Evolutionary conservation across 2,329 filamentous ascomycete species (phyloP).

Genomic region (Colletotrichum camelliae): DNA sequence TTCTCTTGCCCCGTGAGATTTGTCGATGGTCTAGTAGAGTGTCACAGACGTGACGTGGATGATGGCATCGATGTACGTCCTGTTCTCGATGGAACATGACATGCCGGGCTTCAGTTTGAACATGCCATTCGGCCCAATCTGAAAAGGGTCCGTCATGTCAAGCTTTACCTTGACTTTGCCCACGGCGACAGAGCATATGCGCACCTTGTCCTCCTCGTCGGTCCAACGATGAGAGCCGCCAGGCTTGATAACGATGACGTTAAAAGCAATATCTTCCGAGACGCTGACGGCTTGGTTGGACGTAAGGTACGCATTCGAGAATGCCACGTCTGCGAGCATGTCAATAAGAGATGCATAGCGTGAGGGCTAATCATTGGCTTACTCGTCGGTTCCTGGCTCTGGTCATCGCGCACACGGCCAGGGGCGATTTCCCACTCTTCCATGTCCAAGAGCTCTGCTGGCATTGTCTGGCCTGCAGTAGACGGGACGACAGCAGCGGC

Average conservation of each 20-base stretch:
- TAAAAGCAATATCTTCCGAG: conserved; percentile 42
- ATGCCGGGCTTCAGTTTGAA: conserved; percentile 46
- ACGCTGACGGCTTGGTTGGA: conserved; percentile 40
- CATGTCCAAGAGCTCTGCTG: conserved; percentile 33
- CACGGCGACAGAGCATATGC: conserved; percentile 43
- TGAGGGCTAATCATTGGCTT: conserved; percentile 22
- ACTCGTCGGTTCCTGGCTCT: conserved; percentile 35
- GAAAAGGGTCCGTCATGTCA: conserved; percentile 38
- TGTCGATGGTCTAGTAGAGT: neutral
- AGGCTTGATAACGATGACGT: conserved; percentile 45
- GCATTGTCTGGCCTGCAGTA: neutral
- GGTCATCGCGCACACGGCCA: conserved; percentile 39
- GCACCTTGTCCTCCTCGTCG: conserved; percentile 33
- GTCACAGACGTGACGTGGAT: conserved; percentile 45
- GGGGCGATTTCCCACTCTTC: conserved; percentile 53
- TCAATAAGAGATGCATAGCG: neutral
- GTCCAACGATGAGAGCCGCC: conserved; percentile 38
- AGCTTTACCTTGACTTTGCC: conserved; percentile 48
- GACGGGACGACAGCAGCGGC: neutral
- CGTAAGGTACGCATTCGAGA: conserved; percentile 46
- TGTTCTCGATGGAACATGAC: conserved; percentile 45
- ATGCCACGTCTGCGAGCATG: conserved; percentile 42
- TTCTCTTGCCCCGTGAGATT: neutral
- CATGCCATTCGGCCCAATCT: conserved; percentile 48
- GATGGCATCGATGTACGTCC: conserved; percentile 47